These are phyloP conservation scores for Cicer pinnatifidum DNA, from an alignment of 306 rosid genomes.

Conservation along the genomic window DNA sequence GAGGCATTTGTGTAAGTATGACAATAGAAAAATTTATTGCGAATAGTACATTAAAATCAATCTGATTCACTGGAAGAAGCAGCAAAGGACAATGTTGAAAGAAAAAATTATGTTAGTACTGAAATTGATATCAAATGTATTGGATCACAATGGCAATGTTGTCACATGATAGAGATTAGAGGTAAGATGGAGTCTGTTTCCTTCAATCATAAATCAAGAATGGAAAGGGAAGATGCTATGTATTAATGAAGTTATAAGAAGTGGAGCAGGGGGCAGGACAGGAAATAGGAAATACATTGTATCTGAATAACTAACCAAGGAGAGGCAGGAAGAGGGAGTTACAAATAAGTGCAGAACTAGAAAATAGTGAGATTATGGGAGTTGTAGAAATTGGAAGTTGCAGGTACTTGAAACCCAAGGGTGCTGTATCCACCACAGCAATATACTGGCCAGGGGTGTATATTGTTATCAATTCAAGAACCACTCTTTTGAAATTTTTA, in stretches of 20 bases:
- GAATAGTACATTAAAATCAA: neutral
- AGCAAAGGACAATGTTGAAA: neutral
- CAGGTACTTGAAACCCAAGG: neutral
- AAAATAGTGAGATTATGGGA: neutral
- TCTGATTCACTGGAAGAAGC: neutral
- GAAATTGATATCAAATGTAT: neutral
- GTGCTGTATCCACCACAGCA: neutral
- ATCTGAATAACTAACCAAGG: neutral
- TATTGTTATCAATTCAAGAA: neutral
- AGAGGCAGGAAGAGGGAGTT: neutral
- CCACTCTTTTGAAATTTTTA: neutral
- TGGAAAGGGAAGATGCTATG: neutral
- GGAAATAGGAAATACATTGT: too few species aligned
- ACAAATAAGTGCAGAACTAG: neutral
- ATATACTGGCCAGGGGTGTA: neutral
- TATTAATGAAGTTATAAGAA: neutral
- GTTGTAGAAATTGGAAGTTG: neutral
- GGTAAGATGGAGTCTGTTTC: neutral
- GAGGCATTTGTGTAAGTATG: neutral
- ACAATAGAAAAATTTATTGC: neutral
- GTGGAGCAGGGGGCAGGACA: neutral
- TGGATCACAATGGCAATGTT: neutral
- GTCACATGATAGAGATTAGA: neutral
- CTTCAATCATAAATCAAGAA: neutral
- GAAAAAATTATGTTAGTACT: neutral